Base-by-base conservation (phyloP, 2,329 filamentous ascomycete genomes). In the Alternaria metachromatica region DNA sequence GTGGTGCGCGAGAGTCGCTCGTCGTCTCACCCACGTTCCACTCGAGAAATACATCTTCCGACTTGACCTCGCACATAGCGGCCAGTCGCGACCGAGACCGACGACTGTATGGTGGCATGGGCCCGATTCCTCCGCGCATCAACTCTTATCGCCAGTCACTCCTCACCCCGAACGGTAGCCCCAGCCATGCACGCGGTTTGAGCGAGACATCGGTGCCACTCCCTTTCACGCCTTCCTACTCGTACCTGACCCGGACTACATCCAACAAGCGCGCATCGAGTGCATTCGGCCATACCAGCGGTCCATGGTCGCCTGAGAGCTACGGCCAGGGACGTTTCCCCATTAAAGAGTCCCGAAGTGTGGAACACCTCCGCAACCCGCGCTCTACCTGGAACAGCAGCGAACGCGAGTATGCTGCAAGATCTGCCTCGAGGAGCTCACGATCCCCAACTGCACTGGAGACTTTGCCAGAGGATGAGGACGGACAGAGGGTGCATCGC, bases 1-100 rank as follows among this genome's bases (percentile, higher is more conserved):
- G 87, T 61, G 90, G 93, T 64, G 94, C 93, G 28, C 88, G 93
- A 72, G 89, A 87, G 67, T 90, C 90, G 10, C 83, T 93, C 23
- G 84, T 87, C 49, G 81, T 84, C 33, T 83, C 83, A 7, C 84
- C 86, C 9, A 84, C 84, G 12, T 84, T 86, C 23, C 82, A 84
- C 57, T 81, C 84, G 8, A 61, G 64, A 37, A 75, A 72, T 63
- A 72, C 70, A 60, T 60, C 74, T 2, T 71, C 75, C 8, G 77
- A 79, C 43, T 65, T 80, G 26, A 74, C 76, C 13, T 73, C 74
- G 23, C 77, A 78, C 33, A 73, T 80, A 45, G 70, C 73, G 5
- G 73, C 75, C 6, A 72, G 72, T n/a, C 74, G 77, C 33, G 78
- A 80, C 51, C 69, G 78, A 59, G 78, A 80, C 58, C 66, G 78